These are phyloP conservation scores for Apophysomyces trapeziformis DNA, from an alignment of 371 early-diverging fungal species.

Conservation along the genomic window DNA sequence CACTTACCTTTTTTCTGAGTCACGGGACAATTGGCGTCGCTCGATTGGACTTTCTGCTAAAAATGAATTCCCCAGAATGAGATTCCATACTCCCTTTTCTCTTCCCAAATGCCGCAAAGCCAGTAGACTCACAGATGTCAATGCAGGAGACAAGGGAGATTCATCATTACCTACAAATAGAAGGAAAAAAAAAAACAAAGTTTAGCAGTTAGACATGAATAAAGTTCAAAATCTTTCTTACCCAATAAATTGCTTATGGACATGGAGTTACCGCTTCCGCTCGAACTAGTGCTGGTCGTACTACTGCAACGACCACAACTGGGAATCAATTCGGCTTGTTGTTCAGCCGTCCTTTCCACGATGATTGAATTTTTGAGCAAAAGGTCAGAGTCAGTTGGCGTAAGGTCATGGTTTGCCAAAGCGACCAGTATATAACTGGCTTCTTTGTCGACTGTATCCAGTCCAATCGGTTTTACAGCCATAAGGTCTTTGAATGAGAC, in stretches of 20 bases:
- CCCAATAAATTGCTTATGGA: constrained; percentile 30
- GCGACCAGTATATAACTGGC: constrained; percentile 52
- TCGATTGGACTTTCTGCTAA: constrained; percentile 8
- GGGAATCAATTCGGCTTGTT: not conserved
- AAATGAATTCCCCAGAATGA: constrained; percentile 12
- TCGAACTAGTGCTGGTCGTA: constrained; percentile 15
- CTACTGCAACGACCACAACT: constrained; percentile 16
- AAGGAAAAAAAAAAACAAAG: not conserved
- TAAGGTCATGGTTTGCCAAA: constrained; percentile 39
- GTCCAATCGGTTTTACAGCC: constrained; percentile 25
- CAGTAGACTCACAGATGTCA: constrained; percentile 13
- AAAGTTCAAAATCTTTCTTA: constrained; percentile 11
- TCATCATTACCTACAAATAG: constrained; percentile 11
- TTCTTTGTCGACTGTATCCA: constrained; percentile 48
- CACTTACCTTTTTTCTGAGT: not conserved
- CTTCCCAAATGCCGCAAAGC: constrained; percentile 8
- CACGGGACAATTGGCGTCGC: not conserved
- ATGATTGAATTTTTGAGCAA: not conserved
- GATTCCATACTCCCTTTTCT: constrained; percentile 5
- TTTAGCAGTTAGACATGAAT: not conserved
- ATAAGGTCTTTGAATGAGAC: constrained; percentile 26
- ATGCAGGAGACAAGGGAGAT: constrained; percentile 11
- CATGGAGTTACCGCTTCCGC: constrained; percentile 22
- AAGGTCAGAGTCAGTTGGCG: not conserved
- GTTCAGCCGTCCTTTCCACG: not conserved